A percentile compares a stretch with the other conserved stretches of the same genome.
These are phyloP conservation scores for Botrytis squamosa DNA, from an alignment of 2,329 filamentous ascomycete species.

Conservation along the genomic window DNA sequence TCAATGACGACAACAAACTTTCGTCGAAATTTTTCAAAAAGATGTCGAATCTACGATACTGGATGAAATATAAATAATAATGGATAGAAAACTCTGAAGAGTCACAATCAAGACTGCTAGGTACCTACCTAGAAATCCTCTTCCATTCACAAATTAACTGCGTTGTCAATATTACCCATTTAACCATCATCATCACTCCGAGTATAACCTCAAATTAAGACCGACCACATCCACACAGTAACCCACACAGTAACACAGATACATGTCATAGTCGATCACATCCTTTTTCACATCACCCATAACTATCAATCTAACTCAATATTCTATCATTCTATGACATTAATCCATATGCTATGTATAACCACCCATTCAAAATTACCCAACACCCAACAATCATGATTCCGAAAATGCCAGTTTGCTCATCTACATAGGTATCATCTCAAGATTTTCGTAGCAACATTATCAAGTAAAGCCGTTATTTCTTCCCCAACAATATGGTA, in stretches of 20 bases:
- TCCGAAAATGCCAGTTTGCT: background rate
- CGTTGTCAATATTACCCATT: background rate
- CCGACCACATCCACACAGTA: background rate
- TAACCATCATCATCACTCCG: background rate
- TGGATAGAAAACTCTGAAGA: background rate
- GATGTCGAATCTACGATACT: background rate
- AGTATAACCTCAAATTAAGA: background rate
- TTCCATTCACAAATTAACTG: background rate
- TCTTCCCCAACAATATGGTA: background rate
- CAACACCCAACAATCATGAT: constrained; percentile 7
- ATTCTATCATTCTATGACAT: constrained; percentile 6
- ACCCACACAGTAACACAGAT: background rate
- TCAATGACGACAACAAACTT: constrained; percentile 17
- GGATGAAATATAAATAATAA: background rate
- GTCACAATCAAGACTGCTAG: background rate
- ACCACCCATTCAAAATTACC: background rate
- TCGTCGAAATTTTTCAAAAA: background rate
- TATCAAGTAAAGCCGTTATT: constrained; percentile 10
- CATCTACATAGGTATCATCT: constrained; percentile 13
- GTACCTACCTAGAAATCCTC: background rate
- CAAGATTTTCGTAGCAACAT: constrained; percentile 6
- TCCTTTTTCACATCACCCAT: background rate
- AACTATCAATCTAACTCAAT: too few species aligned
- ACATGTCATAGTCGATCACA: background rate
- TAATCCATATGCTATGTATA: constrained; percentile 8